Evolutionary conservation across 805 yeast genomes (phyloP).

Genomic region (Saccharomyces paradoxus): DNA sequence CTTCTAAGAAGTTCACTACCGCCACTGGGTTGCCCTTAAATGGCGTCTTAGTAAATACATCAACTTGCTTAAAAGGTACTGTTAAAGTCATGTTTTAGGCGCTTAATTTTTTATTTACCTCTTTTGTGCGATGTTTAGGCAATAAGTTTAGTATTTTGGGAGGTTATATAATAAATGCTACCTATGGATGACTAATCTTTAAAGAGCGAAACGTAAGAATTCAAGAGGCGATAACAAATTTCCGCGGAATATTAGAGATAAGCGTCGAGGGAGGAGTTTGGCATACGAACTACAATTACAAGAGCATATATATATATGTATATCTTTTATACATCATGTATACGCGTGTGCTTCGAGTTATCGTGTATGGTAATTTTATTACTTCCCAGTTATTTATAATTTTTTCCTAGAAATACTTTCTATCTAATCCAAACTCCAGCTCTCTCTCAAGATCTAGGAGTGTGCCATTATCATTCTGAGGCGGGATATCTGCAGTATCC

Average conservation of each 20-base stretch:
- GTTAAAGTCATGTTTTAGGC: conserved; percentile 6
- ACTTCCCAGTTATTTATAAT: too few species aligned
- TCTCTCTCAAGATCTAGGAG: conserved; percentile 52
- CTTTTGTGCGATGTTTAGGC: not conserved
- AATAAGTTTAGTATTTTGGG: not conserved
- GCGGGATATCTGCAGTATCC: conserved; percentile 2
- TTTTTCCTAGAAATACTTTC: conserved; percentile 26
- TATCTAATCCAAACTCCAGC: conserved; percentile 60
- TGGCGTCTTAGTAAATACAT: conserved; percentile 30
- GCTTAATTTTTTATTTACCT: not conserved
- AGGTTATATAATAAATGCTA: not conserved
- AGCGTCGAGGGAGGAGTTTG: not conserved
- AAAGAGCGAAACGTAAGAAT: not conserved
- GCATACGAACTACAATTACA: not conserved
- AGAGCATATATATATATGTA: not conserved
- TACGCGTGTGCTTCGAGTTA: too few species aligned
- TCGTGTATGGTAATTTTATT: too few species aligned
- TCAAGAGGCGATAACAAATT: not conserved
- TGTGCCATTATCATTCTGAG: conserved; percentile 20
- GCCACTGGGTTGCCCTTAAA: conserved; percentile 51
- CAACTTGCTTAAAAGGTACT: conserved; percentile 31
- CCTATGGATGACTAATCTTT: not conserved
- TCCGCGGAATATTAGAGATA: not conserved
- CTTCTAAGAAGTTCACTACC: conserved; percentile 28
- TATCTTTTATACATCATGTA: not conserved